A percentile compares a stretch with the other conserved stretches of the same genome.
Conservation (phyloP, 805 yeast species). For the Jamesozyma hellenica region DNA sequence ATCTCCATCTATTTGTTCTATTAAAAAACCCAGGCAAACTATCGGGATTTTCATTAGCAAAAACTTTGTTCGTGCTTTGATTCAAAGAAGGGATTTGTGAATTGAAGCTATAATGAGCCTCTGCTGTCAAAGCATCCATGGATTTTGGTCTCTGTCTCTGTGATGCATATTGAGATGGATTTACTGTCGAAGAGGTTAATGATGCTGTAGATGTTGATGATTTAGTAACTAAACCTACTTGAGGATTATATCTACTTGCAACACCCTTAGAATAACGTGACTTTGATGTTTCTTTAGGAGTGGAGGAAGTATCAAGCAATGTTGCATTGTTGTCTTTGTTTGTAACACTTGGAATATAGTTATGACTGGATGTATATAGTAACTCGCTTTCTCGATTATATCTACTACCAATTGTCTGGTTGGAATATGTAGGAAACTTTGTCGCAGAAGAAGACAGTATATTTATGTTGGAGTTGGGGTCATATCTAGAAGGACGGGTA, state of each 20-base stretch:
- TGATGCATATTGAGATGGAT: constrained; percentile 1
- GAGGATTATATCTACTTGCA: constrained; percentile 23
- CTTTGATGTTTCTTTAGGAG: background rate
- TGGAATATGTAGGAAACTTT: background rate
- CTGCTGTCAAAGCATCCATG: constrained; percentile 3
- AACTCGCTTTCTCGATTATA: constrained; percentile 19
- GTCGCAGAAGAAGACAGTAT: constrained; percentile 6
- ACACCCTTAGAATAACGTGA: constrained; percentile 10
- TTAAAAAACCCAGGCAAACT: constrained; percentile 11
- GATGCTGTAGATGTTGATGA: background rate
- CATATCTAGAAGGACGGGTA: constrained; percentile 21
- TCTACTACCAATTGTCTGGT: constrained; percentile 16
- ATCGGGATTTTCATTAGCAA: constrained; percentile 2
- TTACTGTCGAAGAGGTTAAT: background rate
- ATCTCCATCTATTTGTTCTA: constrained; percentile 20
- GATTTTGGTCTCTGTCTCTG: constrained; percentile 17
- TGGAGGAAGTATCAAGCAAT: background rate
- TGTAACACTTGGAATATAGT: background rate
- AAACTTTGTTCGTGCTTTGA: background rate
- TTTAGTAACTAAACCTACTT: constrained; percentile 1
- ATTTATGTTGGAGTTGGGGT: constrained; percentile 17
- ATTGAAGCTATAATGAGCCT: constrained; percentile 1
- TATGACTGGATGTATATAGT: background rate
- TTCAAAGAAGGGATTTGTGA: background rate
- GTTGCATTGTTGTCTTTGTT: background rate